Evolutionary conservation across 345 rosid genomes (phyloP).

Genomic region (Syzygium aqueum): DNA sequence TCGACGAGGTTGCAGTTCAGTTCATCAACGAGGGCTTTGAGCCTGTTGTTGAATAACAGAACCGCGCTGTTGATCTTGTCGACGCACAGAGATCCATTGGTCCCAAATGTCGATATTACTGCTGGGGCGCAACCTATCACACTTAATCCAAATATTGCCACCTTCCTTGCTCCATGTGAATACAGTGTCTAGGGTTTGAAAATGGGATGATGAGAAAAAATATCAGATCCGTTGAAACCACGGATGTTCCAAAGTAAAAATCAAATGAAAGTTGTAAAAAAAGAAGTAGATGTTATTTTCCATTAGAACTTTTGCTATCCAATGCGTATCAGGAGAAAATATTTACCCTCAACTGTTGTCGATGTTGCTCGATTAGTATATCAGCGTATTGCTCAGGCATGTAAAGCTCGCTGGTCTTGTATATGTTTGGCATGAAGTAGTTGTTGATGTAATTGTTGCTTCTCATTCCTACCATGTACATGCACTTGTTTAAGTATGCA

Average conservation of each 20-base stretch:
- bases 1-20: conserved; percentile 6
- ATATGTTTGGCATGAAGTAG: conserved; percentile 16
- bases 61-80: conserved; percentile 6
- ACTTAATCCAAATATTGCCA: conserved; percentile 23
- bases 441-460: conserved; percentile 31
- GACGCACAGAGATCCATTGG: conserved; percentile 9
- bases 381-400: conserved; percentile 8
- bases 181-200: conserved; percentile 11
- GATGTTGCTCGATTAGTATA: conserved; percentile 7
- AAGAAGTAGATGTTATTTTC: neutral
- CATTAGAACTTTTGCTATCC: neutral
- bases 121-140: conserved; percentile 15
- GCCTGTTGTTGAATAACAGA: conserved; percentile 9
- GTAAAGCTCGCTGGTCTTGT: conserved; percentile 4
- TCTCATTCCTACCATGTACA: conserved; percentile 22
- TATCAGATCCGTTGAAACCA: neutral
- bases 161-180: conserved; percentile 20
- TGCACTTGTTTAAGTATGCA: conserved; percentile 13
- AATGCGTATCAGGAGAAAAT: neutral
- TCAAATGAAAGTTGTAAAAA: neutral
- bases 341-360: conserved; percentile 14
- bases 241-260: neutral
- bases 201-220: neutral
- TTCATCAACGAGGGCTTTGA: conserved; percentile 9
- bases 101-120: conserved; percentile 4